Evolutionary conservation across 768 basidiomycete species (phyloP).

Genomic region (Clathrus columnatus): DNA sequence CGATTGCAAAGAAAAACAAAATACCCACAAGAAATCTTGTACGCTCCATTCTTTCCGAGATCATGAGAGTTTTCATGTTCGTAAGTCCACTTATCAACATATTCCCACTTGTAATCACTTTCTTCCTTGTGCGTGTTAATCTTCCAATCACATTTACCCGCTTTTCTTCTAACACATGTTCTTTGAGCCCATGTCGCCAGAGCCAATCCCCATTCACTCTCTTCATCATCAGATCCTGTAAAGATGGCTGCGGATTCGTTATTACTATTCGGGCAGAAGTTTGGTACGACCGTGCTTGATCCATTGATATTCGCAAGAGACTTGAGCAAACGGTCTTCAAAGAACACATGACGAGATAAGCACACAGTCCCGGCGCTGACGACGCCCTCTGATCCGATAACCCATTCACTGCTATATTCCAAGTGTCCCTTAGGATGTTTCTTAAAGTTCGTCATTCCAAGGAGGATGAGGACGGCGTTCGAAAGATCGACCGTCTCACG

Average conservation of each 20-base stretch:
- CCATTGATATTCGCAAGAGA: conserved; percentile 20
- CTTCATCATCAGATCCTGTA: conserved; percentile 12
- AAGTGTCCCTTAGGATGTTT: not conserved
- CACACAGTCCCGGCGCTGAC: conserved; percentile 18
- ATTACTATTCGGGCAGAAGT: conserved; percentile 8
- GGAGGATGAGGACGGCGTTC: not conserved
- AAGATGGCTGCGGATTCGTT: not conserved
- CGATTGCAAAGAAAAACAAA: not conserved
- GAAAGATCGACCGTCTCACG: not conserved
- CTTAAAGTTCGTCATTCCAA: not conserved
- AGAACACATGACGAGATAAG: conserved; percentile 21
- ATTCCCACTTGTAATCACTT: conserved; percentile 20
- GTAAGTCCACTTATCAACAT: conserved; percentile 20
- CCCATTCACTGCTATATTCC: not conserved
- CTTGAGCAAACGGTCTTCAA: conserved; percentile 20
- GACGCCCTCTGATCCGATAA: not conserved
- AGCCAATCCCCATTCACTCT: conserved; percentile 14
- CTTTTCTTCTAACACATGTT: conserved; percentile 16
- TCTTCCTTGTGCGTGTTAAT: not conserved
- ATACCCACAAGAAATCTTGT: not conserved
- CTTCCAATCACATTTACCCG: conserved; percentile 15
- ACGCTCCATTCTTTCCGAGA: not conserved
- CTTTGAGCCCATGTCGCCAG: conserved; percentile 20
- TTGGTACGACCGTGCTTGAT: conserved; percentile 21
- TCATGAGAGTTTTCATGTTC: conserved; percentile 15